Evolutionary conservation across 495 filamentous ascomycete genomes (phyloP).

Genomic region (Aspergillus cavernicola): DNA sequence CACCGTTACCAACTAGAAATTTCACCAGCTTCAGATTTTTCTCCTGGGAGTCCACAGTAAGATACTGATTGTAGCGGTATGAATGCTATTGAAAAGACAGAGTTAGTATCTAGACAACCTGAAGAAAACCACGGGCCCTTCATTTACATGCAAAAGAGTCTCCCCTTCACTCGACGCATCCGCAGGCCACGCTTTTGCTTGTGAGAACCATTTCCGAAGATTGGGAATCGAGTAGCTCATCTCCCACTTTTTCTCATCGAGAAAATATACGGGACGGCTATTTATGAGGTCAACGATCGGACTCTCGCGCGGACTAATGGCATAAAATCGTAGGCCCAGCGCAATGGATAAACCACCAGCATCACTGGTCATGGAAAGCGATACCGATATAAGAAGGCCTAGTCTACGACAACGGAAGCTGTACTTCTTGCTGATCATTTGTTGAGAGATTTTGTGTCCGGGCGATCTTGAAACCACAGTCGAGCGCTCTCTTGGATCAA

Average conservation of each 20-base stretch:
- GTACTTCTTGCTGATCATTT: neutral
- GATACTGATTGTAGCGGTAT: no score
- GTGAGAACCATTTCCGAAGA: neutral
- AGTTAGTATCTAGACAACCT: no score
- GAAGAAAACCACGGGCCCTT: no score
- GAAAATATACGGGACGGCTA: no score
- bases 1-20: neutral
- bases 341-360: neutral
- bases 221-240: neutral
- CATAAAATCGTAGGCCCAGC: neutral
- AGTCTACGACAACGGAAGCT: neutral
- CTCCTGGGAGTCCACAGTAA: no score
- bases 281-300: neutral
- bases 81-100: no score
- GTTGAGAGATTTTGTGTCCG: no score
- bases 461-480: no score
- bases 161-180: neutral
- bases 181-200: neutral
- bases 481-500: no score
- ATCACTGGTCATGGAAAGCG: neutral
- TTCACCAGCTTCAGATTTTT: neutral
- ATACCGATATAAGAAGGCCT: neutral
- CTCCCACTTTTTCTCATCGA: no score
- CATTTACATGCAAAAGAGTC: neutral
- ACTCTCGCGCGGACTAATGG: neutral